Conservation (phyloP, 805 yeast genomes). For the Yamadazyma takamatsuzukensis region DNA sequence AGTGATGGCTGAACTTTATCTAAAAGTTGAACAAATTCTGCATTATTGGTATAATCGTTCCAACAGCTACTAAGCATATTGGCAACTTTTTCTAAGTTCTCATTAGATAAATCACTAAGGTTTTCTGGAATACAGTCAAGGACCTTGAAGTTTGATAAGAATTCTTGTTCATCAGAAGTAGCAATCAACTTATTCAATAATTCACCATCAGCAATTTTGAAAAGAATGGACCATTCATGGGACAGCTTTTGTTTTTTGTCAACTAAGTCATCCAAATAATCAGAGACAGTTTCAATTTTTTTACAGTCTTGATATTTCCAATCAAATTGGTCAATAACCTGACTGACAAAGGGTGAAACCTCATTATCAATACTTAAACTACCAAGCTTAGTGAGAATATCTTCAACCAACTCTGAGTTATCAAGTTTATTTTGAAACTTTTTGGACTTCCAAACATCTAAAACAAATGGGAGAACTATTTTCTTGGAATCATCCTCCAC, state of each 20-base stretch:
- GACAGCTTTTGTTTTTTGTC: conserved; percentile 16
- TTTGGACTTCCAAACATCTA: conserved; percentile 6
- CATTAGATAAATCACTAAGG: not conserved
- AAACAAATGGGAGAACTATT: conserved; percentile 2
- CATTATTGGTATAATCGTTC: not conserved
- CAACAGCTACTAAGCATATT: too few relatives aligned
- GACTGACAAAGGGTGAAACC: conserved; percentile 6
- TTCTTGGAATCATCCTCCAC: conserved; percentile 4
- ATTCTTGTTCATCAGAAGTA: conserved; percentile 1
- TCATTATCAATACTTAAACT: conserved; percentile 5
- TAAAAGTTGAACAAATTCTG: not conserved
- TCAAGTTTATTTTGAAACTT: not conserved
- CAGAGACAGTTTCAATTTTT: conserved; percentile 16
- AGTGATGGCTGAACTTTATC: not conserved
- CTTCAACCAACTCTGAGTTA: conserved; percentile 8
- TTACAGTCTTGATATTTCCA: conserved; percentile 5
- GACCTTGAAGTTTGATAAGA: conserved; percentile 4
- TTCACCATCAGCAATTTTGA: conserved; percentile 13
- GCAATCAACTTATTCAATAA: conserved; percentile 3
- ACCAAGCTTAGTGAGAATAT: conserved; percentile 6
- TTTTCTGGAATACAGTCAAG: too few relatives aligned
- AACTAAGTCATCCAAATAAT: conserved; percentile 29
- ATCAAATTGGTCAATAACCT: conserved; percentile 4
- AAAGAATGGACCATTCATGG: conserved; percentile 19
- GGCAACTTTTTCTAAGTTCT: not conserved